Conservation (phyloP, 768 basidiomycete genomes). For the Tylopilus plumbeoviolaceoides region DNA sequence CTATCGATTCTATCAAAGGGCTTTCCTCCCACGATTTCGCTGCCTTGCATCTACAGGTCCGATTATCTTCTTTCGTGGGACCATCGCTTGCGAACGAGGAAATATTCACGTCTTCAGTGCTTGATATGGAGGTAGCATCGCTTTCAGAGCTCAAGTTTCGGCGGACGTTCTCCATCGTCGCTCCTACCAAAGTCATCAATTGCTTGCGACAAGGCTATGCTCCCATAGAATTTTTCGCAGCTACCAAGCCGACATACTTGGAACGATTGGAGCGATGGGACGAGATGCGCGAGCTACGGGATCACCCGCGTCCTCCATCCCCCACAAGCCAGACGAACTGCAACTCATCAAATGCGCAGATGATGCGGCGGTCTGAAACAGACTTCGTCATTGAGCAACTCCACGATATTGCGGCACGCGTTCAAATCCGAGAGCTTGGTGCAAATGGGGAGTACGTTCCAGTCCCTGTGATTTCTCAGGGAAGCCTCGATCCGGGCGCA, state of each 20-base stretch:
- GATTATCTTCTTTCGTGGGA: constrained; percentile 84
- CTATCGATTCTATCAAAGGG: constrained; percentile 84
- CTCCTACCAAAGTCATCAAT: constrained; percentile 65
- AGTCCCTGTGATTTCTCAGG: constrained; percentile 76
- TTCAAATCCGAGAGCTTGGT: constrained; percentile 83
- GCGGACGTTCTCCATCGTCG: constrained; percentile 73
- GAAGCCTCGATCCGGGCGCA: constrained; percentile 73
- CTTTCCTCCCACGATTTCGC: constrained; percentile 88
- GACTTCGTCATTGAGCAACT: constrained; percentile 85
- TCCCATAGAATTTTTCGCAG: constrained; percentile 88
- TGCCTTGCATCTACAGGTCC: constrained; percentile 80
- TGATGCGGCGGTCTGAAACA: constrained; percentile 89
- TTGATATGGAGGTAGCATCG: constrained; percentile 70
- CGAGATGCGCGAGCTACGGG: constrained; percentile 78
- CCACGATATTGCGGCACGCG: constrained; percentile 87
- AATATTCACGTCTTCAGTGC: constrained; percentile 67
- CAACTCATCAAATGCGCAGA: constrained; percentile 44
- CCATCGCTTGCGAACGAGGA: constrained; percentile 67
- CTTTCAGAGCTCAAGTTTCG: constrained; percentile 82
- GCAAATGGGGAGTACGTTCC: constrained; percentile 81
- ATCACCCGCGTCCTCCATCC: constrained; percentile 36
- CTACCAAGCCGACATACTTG: constrained; percentile 75
- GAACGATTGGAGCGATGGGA: constrained; percentile 93
- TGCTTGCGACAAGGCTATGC: constrained; percentile 77
- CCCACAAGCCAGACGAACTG: constrained; percentile 31